Conservation (phyloP, 2,329 filamentous ascomycete genomes). For the Metarhizium rileyi region DNA sequence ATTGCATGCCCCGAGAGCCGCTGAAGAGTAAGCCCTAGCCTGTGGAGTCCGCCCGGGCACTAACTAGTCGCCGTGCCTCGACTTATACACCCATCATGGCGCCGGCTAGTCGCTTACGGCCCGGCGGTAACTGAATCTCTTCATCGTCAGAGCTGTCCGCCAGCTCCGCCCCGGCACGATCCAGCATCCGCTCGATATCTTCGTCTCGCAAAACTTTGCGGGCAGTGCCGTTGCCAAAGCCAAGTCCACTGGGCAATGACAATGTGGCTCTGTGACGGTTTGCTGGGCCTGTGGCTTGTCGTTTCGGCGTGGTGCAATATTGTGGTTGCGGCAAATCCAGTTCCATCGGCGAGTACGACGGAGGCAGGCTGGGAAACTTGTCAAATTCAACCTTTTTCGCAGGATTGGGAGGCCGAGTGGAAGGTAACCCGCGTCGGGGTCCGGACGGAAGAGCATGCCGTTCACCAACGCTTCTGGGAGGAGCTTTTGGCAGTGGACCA, state of each 20-base stretch:
- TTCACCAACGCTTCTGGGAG: conserved; percentile 10
- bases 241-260: conserved; percentile 40
- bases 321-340: conserved; percentile 25
- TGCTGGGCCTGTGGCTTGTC: conserved; percentile 31
- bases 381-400: conserved; percentile 40
- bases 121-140: conserved; percentile 41
- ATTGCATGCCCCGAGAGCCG: not conserved
- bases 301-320: conserved; percentile 26
- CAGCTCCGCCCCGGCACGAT: conserved; percentile 37
- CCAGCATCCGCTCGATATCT: conserved; percentile 50
- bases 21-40: not conserved
- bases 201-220: conserved; percentile 37
- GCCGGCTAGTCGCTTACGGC: conserved; percentile 18
- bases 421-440: conserved; percentile 43
- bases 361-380: conserved; percentile 29
- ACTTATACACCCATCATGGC: conserved; percentile 21
- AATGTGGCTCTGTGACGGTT: conserved; percentile 30
- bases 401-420: conserved; percentile 31
- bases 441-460: conserved; percentile 35
- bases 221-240: conserved; percentile 26
- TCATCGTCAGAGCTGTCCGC: conserved; percentile 48
- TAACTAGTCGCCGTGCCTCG: not conserved
- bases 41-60: not conserved
- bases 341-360: conserved; percentile 38
- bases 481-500: conserved; percentile 13